Evolutionary conservation across 1,139 yeast species (phyloP), one percentile per base, ranked within the genome.

Genomic region (Taphrina wiesneri): DNA sequence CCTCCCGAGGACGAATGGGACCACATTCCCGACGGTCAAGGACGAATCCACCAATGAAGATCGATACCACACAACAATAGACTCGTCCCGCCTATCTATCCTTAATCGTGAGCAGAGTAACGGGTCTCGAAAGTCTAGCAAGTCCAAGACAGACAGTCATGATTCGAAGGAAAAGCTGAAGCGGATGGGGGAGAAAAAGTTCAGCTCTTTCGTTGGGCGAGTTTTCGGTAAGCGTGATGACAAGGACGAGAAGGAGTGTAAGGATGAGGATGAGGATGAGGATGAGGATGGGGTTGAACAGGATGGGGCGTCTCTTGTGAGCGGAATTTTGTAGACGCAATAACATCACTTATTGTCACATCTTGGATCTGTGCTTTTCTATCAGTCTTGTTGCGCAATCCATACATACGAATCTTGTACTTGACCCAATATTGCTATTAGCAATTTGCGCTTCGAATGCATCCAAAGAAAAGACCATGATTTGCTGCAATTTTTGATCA

Each of bases 131-230:
- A 47, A 39, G 21, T 59, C 63, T 25, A 13, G 34, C 21, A 54
- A 39, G 36, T 54, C 59, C 30, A 36, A 54, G 34, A 30, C 46
- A 5, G 63, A 49, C 6, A 56, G 62, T 32, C 53, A 46, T 11
- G 63, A 59, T 13, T 34, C 47, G 1, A 47, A 39, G 47, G 56
- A 49, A n/a, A 49, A 39, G 56, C 30, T 17, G 36, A 47, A 26
- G 28, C 56, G 53, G n/a, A 23, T 59, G 13, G 56, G 63, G 5
- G 53, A 49, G 15, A 28, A 25, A 26, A 49, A 59, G 39, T 59
- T 59, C 23, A 59, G 56, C 23, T 46, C 56, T 9, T 59, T 59
- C 54, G 63, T 59, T 13, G 63, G 63, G 7, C 54, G 63, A 9
- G 56, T 59, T 19, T 59, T 59, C 49, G 56, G 63, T 36, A 59